Percentiles rank a stretch among this genome's conserved stretches.
Conservation (phyloP, 1,139 yeast genomes). For the Yamadazyma dendronema region DNA sequence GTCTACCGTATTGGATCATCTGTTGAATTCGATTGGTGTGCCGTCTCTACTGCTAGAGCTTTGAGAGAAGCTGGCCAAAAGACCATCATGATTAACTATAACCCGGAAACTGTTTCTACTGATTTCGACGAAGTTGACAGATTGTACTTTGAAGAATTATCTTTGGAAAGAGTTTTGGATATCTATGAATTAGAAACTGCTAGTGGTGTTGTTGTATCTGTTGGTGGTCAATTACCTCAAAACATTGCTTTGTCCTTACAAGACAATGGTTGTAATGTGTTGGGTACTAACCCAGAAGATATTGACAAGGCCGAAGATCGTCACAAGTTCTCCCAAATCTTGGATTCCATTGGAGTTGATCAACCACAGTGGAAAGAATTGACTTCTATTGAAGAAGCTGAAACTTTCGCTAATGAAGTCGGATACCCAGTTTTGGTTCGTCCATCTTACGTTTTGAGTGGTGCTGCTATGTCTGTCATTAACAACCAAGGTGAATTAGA, state of each 20-base stretch:
- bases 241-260: slow-evolving; percentile 88
- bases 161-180: slow-evolving; percentile 95
- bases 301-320: slow-evolving; percentile 98
- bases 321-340: slow-evolving; percentile 92
- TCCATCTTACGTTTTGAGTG: slow-evolving; percentile 95
- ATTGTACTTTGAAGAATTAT: slow-evolving; percentile 91
- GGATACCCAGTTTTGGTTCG: slow-evolving; percentile 96
- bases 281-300: slow-evolving; percentile 93
- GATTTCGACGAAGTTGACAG: slow-evolving; percentile 98
- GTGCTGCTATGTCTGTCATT: slow-evolving; percentile 98
- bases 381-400: slow-evolving; percentile 82
- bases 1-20: slow-evolving; percentile 98
- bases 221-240: slow-evolving; percentile 98
- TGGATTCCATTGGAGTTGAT: slow-evolving; percentile 87
- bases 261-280: slow-evolving; percentile 78
- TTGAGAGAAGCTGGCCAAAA: slow-evolving; percentile 82
- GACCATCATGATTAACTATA: slow-evolving; percentile 95
- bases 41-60: slow-evolving; percentile 94
- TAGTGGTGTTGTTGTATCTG: slow-evolving; percentile 89
- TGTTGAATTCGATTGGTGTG: slow-evolving; percentile 99
- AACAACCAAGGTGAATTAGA: slow-evolving; percentile 75
- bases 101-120: slow-evolving; percentile 98
- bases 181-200: slow-evolving; percentile 91
- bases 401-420: slow-evolving; percentile 77
- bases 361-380: slow-evolving; percentile 98